Evolutionary conservation across 352 stramenopile species (phyloP).

Genomic region (Phytophthora cactorum): DNA sequence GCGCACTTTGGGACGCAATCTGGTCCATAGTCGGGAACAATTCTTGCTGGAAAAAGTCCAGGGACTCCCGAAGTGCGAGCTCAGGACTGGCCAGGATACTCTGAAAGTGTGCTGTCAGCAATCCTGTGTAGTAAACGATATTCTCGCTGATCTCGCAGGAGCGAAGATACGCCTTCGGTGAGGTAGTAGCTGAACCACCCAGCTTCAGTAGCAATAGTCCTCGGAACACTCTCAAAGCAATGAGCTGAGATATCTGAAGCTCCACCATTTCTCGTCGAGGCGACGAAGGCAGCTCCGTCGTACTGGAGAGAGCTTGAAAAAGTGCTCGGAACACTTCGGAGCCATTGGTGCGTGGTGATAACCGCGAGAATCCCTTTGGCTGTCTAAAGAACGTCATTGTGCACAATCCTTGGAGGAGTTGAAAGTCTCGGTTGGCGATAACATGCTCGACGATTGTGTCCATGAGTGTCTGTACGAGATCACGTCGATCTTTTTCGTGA

Average conservation of each 20-base stretch:
- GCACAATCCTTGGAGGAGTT: constrained; percentile 62
- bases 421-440: constrained; percentile 47
- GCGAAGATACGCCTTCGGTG: constrained; percentile 33
- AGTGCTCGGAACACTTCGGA: constrained; percentile 57
- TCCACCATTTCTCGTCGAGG: constrained; percentile 15
- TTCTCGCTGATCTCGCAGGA: constrained; percentile 41
- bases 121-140: constrained; percentile 57
- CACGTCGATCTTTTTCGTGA: constrained; percentile 58
- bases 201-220: constrained; percentile 54
- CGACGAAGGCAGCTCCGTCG: constrained; percentile 3
- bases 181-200: constrained; percentile 31
- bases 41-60: constrained; percentile 70
- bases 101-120: constrained; percentile 66
- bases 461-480: constrained; percentile 51
- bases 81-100: constrained; percentile 38
- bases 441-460: constrained; percentile 47
- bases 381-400: constrained; percentile 49
- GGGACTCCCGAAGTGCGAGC: constrained; percentile 58
- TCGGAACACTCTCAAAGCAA: constrained; percentile 68
- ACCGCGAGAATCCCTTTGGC: constrained; percentile 38
- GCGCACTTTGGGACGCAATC: constrained; percentile 53
- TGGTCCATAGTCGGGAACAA: constrained; percentile 51
- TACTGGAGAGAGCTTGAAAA: constrained; percentile 49
- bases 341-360: constrained; percentile 45
- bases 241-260: constrained; percentile 62